A percentile compares a stretch with the other conserved stretches of the same genome.
These are phyloP conservation scores for Lodderomyces orthopsilosis DNA, from an alignment of 1,139 yeast genomes.

Conservation along the genomic window DNA sequence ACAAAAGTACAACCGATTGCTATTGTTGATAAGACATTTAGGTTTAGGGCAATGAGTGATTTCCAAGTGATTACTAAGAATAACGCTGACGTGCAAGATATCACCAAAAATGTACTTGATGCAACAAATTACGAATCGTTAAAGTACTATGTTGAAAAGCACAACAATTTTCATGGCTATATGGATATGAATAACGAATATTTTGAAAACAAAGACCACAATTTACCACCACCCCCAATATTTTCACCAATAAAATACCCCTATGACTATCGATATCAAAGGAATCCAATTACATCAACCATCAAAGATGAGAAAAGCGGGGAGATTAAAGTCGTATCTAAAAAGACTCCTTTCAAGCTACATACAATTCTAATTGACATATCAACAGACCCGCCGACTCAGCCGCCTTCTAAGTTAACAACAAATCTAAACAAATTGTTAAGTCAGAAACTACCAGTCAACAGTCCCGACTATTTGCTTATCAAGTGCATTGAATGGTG, in stretches of 20 bases:
- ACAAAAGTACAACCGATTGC: constrained; percentile 60
- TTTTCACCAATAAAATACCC: constrained; percentile 78
- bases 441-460: constrained; percentile 18
- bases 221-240: constrained; percentile 83
- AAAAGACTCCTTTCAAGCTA: constrained; percentile 39
- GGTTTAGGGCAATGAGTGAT: constrained; percentile 85
- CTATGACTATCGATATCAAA: constrained; percentile 52
- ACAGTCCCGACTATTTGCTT: constrained; percentile 30
- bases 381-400: constrained; percentile 25
- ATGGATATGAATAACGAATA: constrained; percentile 27
- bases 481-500: constrained; percentile 53
- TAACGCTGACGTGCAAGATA: constrained; percentile 43
- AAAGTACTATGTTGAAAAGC: constrained; percentile 40
- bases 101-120: constrained; percentile 19
- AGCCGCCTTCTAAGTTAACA: constrained; percentile 37
- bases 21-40: constrained; percentile 65
- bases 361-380: constrained; percentile 46
- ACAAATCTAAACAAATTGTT: constrained; percentile 30
- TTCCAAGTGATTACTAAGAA: constrained; percentile 71
- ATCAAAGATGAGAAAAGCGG: constrained; percentile 67
- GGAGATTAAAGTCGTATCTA: constrained; percentile 40
- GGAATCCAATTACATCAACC: constrained; percentile 50
- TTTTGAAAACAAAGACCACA: constrained; percentile 40
- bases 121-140: constrained; percentile 33
- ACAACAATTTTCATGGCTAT: constrained; percentile 31